These are phyloP conservation scores for Xylaria hypoxylon DNA, from an alignment of 2,329 filamentous ascomycete genomes.

Conservation along the genomic window DNA sequence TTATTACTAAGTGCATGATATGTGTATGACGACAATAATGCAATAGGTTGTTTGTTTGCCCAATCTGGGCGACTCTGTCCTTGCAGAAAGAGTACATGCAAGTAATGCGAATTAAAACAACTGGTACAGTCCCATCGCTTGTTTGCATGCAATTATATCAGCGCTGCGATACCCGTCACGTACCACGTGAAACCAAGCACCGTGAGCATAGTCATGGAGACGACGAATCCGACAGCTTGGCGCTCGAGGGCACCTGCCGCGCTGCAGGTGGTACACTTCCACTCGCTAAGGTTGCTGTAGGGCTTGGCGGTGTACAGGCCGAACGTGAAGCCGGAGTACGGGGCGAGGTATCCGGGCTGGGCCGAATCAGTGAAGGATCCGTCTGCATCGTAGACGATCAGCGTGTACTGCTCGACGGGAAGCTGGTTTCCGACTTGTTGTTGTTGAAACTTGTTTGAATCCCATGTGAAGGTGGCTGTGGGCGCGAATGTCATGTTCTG, in stretches of 20 bases:
- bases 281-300: conserved; percentile 65
- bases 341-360: conserved; percentile 66
- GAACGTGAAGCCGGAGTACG: conserved; percentile 63
- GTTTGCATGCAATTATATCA: conserved; percentile 42
- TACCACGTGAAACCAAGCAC: conserved; percentile 74
- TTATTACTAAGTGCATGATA: conserved; percentile 28
- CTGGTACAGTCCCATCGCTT: conserved; percentile 1
- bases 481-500: conserved; percentile 71
- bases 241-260: conserved; percentile 60
- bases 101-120: neutral
- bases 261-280: conserved; percentile 69
- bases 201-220: conserved; percentile 67
- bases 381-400: conserved; percentile 71
- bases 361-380: conserved; percentile 61
- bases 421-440: conserved; percentile 60
- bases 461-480: conserved; percentile 67
- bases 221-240: conserved; percentile 62
- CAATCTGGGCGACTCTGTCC: neutral
- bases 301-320: conserved; percentile 66
- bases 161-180: conserved; percentile 62
- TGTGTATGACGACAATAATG: conserved; percentile 22
- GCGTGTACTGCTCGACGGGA: conserved; percentile 67
- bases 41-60: conserved; percentile 12
- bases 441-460: conserved; percentile 64
- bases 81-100: neutral